Percentiles rank a stretch among this genome's conserved stretches.
These are phyloP conservation scores for Eucalyptus sideroxylon DNA, from an alignment of 345 rosid genomes.

Conservation along the genomic window DNA sequence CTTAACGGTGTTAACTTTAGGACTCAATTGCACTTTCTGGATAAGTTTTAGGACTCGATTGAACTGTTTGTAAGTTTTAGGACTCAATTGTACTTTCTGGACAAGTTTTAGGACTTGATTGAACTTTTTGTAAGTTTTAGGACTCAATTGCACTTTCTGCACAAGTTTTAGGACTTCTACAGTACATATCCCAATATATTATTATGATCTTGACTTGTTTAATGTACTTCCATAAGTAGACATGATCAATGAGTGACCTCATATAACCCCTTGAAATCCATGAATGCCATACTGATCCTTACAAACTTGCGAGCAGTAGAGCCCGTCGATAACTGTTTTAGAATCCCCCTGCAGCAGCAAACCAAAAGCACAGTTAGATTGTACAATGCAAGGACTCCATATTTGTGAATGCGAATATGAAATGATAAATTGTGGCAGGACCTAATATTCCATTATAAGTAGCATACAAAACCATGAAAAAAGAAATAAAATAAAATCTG, in stretches of 20 bases:
- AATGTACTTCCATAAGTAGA: too few relatives aligned
- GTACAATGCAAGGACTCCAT: background rate
- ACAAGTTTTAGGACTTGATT: too few relatives aligned
- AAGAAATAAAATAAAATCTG: background rate
- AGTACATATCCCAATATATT: too few relatives aligned
- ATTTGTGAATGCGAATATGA: background rate
- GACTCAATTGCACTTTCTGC: too few relatives aligned
- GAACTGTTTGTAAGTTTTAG: too few relatives aligned
- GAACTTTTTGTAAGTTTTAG: too few relatives aligned
- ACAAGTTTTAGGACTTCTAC: too few relatives aligned
- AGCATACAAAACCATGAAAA: background rate
- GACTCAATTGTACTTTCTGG: too few relatives aligned
- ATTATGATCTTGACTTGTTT: too few relatives aligned
- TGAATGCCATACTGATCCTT: slow-evolving; percentile 56
- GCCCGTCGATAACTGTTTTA: slow-evolving; percentile 65
- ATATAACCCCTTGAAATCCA: slow-evolving; percentile 45
- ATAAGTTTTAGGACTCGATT: too few relatives aligned
- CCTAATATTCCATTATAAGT: background rate
- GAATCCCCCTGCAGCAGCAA: slow-evolving; percentile 59
- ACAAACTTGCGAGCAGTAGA: slow-evolving; percentile 52
- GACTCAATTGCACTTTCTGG: too few relatives aligned
- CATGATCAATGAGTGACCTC: slow-evolving; percentile 29
- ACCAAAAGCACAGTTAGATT: background rate
- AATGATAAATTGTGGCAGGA: background rate
- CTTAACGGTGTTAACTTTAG: too few relatives aligned